A percentile compares a stretch with the other conserved stretches of the same genome.
phyloP scores from a whole-genome alignment of 2,329 filamentous ascomycete genomes.

The Penicillium crustosum region DNA sequence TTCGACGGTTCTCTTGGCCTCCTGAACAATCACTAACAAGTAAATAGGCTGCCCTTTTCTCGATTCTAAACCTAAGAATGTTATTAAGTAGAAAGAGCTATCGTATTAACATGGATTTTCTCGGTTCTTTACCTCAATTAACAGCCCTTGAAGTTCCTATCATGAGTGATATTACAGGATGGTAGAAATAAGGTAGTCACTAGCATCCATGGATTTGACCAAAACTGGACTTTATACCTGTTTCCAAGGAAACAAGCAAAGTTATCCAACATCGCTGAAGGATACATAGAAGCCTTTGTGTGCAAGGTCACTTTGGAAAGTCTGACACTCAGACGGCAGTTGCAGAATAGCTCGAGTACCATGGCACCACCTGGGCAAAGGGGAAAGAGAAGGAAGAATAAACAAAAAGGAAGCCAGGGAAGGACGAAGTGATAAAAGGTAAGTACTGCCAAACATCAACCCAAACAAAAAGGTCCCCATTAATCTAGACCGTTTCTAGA shows the following conservation, averaged over 20 bases:
- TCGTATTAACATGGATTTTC: not conserved
- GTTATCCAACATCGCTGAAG: not conserved
- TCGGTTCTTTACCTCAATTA: too few species aligned
- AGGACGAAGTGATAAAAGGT: not conserved
- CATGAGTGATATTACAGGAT: not conserved
- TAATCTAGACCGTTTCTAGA: not conserved
- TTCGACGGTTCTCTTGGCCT: not conserved
- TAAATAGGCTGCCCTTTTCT: constrained; percentile 47
- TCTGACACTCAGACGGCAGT: not conserved
- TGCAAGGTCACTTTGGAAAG: too few species aligned
- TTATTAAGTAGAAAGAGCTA: not conserved
- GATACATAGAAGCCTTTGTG: not conserved
- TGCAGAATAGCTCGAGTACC: not conserved
- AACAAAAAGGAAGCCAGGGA: not conserved
- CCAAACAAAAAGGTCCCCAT: not conserved
- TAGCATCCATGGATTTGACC: too few species aligned
- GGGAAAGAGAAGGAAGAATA: not conserved
- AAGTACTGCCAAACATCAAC: too few species aligned
- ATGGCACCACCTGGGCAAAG: too few species aligned
- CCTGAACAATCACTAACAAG: constrained; percentile 11
- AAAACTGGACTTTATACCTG: not conserved
- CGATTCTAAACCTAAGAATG: constrained; percentile 36
- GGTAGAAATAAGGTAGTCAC: not conserved
- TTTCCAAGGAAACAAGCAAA: not conserved
- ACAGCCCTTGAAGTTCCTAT: too few species aligned